Evolutionary conservation across 2,329 filamentous ascomycete genomes (phyloP).

Genomic region (Fusarium sp.): DNA sequence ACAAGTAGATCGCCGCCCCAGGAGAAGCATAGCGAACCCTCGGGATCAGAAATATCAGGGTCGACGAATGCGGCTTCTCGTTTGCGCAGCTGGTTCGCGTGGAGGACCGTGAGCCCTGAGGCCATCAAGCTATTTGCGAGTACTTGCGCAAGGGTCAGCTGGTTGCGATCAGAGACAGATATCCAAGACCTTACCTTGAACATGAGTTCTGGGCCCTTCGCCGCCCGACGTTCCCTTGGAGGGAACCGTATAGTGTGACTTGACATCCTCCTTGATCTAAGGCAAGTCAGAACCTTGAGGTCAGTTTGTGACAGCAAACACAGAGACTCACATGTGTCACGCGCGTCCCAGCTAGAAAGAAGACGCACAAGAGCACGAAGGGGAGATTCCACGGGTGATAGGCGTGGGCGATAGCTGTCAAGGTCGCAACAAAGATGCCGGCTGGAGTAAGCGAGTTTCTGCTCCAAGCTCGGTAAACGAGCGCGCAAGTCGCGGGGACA

Average conservation of each 20-base stretch:
- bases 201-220: slow-evolving; percentile 85
- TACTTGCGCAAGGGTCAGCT: slow-evolving; percentile 62
- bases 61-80: slow-evolving; percentile 61
- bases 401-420: slow-evolving; percentile 86
- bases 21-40: slow-evolving; percentile 68
- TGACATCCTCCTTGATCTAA: slow-evolving; percentile 89
- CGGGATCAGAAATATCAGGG: slow-evolving; percentile 50
- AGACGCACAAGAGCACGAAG: slow-evolving; percentile 86
- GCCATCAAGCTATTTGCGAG: slow-evolving; percentile 90
- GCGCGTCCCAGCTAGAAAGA: slow-evolving; percentile 88
- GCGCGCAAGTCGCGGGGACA: slow-evolving; percentile 69
- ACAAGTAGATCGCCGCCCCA: slow-evolving; percentile 76
- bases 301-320: not conserved
- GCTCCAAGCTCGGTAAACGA: slow-evolving; percentile 78
- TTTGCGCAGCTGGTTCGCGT: slow-evolving; percentile 71
- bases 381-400: slow-evolving; percentile 95
- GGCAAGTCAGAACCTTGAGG: slow-evolving; percentile 30
- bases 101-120: slow-evolving; percentile 73
- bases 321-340: slow-evolving; percentile 79
- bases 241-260: slow-evolving; percentile 84
- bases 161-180: not conserved
- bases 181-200: slow-evolving; percentile 73
- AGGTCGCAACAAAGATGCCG: slow-evolving; percentile 79
- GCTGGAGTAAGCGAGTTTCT: slow-evolving; percentile 84
- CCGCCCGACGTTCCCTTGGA: slow-evolving; percentile 81